Conservation (phyloP, 139 green algal species). For the Chlamydomonas applanata region DNA sequence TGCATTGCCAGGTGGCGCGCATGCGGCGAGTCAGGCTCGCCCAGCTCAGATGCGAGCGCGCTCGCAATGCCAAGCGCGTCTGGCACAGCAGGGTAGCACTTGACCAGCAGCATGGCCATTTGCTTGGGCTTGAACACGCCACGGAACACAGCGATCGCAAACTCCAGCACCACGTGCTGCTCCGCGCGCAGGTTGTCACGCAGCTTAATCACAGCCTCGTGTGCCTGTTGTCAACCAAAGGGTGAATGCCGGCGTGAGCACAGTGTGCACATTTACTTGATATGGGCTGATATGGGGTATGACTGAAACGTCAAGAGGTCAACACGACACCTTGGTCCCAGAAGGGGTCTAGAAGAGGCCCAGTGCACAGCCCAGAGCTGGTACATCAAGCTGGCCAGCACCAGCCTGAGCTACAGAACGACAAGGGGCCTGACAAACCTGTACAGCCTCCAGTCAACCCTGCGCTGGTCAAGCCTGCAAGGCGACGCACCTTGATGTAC, state of each 20-base stretch:
- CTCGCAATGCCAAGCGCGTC: constrained; percentile 57
- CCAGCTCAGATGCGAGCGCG: constrained; percentile 50
- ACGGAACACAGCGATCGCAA: constrained; percentile 47
- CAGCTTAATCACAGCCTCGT: constrained; percentile 64
- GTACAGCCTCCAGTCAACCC: neutral
- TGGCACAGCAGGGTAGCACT: constrained; percentile 56
- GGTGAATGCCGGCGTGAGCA: neutral
- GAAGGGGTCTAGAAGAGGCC: too few species aligned
- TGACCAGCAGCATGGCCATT: constrained; percentile 50
- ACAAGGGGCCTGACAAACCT: too few species aligned
- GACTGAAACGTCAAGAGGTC: too few species aligned
- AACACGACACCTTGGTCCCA: too few species aligned
- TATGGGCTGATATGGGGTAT: too few species aligned
- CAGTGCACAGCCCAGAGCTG: neutral
- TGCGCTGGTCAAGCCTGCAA: neutral
- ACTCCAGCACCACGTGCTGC: constrained; percentile 64
- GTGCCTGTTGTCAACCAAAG: constrained; percentile 24
- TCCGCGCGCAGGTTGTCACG: constrained; percentile 57
- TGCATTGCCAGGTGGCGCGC: constrained; percentile 29
- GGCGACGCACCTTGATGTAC: constrained; percentile 52
- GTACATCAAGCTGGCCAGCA: too few species aligned
- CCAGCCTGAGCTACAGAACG: too few species aligned
- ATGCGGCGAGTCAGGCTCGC: constrained; percentile 31
- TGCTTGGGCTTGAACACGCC: constrained; percentile 37
- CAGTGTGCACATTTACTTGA: too few species aligned